These are phyloP conservation scores for Xylariaceae sp. DNA, from an alignment of 2,329 filamentous ascomycete genomes.

Conservation along the genomic window DNA sequence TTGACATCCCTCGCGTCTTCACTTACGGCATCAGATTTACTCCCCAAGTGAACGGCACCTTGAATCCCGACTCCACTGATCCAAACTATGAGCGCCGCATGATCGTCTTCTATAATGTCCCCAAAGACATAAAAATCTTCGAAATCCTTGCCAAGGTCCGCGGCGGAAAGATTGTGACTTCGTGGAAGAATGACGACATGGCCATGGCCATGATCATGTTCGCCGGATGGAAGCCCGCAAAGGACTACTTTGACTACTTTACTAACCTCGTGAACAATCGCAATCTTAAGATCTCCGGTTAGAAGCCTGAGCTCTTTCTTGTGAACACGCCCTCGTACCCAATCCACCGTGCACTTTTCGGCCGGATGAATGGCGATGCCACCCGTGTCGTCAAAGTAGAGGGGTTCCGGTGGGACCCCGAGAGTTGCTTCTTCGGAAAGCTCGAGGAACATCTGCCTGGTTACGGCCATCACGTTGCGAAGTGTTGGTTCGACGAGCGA, in stretches of 20 bases:
- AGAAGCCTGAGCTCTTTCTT: neutral
- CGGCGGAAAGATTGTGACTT: conserved; percentile 14
- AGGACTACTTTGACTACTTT: conserved; percentile 1
- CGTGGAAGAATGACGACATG: neutral
- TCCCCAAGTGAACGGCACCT: neutral
- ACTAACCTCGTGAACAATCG: neutral
- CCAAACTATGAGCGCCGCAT: conserved; percentile 10
- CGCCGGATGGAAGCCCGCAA: neutral
- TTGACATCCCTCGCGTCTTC: neutral
- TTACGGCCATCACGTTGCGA: too few species aligned
- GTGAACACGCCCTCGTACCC: conserved; percentile 9
- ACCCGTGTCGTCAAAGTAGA: neutral
- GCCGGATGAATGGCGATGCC: neutral
- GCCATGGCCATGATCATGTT: conserved; percentile 3
- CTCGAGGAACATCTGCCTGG: too few species aligned
- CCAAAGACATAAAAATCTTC: neutral
- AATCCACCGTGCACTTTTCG: neutral
- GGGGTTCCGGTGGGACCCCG: too few species aligned
- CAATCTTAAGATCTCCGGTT: neutral
- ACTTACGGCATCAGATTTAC: neutral
- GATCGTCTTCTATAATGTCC: conserved; percentile 14
- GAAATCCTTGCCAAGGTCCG: conserved; percentile 14
- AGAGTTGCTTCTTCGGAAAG: too few species aligned
- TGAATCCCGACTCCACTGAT: too few species aligned
- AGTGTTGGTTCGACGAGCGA: too few species aligned